Conservation (phyloP, 2,329 filamentous ascomycete genomes). For the Trichoderma sp. region DNA sequence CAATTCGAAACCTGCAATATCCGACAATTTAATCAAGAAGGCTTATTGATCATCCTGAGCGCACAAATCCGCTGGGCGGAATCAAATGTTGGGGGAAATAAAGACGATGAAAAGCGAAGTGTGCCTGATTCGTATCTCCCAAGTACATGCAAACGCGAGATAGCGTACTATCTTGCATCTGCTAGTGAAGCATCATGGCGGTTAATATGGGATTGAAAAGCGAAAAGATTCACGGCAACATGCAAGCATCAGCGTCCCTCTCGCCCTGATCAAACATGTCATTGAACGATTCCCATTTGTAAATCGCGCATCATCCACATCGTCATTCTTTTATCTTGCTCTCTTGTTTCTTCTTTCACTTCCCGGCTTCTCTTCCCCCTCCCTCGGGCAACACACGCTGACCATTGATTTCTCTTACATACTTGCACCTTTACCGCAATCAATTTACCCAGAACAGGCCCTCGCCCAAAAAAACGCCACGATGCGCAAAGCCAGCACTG, state of each 20-base stretch:
- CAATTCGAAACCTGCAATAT: not conserved
- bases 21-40: not conserved
- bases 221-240: not conserved
- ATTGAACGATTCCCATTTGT: not conserved
- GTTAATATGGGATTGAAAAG: not conserved
- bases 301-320: not conserved
- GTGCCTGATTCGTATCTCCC: not conserved
- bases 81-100: not conserved
- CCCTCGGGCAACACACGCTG: not conserved
- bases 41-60: not conserved
- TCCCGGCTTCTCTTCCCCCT: not conserved
- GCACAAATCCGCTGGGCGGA: not conserved
- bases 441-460: conserved; percentile 7
- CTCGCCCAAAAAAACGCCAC: conserved; percentile 4
- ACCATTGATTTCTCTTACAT: conserved; percentile 10
- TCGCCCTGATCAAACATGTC: not conserved
- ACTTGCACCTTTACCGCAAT: not conserved
- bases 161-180: not conserved
- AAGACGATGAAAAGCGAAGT: not conserved
- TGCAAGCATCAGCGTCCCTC: not conserved
- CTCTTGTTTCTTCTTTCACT: not conserved
- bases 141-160: not conserved
- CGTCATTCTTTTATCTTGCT: not conserved
- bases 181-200: conserved; percentile 7
- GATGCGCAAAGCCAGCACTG: not conserved